Base-by-base conservation (phyloP, 768 basidiomycete species). In the Termitomyces sp. region DNA sequence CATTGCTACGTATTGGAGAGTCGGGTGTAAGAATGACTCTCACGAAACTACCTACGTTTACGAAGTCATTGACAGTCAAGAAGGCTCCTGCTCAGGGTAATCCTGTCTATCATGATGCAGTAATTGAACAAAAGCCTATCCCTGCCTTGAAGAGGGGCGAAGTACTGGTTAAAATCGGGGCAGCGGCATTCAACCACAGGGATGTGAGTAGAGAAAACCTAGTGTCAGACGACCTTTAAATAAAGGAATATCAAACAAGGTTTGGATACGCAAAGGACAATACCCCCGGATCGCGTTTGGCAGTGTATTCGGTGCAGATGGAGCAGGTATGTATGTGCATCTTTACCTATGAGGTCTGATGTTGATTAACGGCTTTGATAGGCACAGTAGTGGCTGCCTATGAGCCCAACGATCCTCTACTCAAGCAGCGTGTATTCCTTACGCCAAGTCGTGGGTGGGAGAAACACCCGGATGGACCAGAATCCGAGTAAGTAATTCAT, bases 401-500 rank as follows among this genome's bases (percentile, higher is more conserved):
- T 9, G 77, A 81, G 20, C 63, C 73, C 0, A 65, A 75, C 6
- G 90, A 91, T 62, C 64, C 77, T 0, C 76, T 92, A 6, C 66
- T 92, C 13, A 69, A 78, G 45, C 79, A 77, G 60, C 83, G 86
- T 37, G 89, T 92, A 28, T 90, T 92, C 68, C 76, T 92, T n/a
- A 78, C 77, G 1, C 90, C 90, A 1, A 83, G 78, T 70, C 82
- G 85, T 4, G 90, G 90, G n/a, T 92, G 90, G 90, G 78, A 86
- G 62, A 76, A 68, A 28, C 72, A 82, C 59, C 84, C 84, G 2
- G 74, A 81, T 16, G 84, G 80, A 0, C 91, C 90, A 3, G 90
- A 92, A 72, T 74, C 75, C 12, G 72, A 69, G 89, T 89, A 62
- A 28, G 39, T n/a, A 12, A 20, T 28, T 22, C 13, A 13, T 15